These are phyloP conservation scores for Glaciozyma martinii DNA, from an alignment of 768 basidiomycete genomes.

Conservation along the genomic window DNA sequence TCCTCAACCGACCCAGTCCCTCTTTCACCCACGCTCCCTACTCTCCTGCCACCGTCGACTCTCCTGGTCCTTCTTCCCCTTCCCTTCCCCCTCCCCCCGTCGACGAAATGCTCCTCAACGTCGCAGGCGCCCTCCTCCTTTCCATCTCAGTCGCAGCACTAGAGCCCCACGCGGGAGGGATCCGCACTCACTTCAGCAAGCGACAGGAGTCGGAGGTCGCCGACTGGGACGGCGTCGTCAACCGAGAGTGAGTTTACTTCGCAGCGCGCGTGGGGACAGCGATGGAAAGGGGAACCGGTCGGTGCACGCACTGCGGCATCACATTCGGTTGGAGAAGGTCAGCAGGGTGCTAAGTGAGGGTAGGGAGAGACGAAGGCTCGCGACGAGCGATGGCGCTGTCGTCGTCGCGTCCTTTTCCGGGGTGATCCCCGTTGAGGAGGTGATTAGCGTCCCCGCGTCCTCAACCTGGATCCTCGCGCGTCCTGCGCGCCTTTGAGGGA, in stretches of 20 bases:
- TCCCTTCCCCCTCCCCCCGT: too few species aligned
- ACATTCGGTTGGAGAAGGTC: neutral
- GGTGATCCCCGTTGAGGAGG: neutral
- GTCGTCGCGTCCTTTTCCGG: neutral
- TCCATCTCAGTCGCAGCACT: too few species aligned
- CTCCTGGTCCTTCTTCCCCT: too few species aligned
- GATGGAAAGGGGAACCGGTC: too few species aligned
- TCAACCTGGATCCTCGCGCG: neutral
- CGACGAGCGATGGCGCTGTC: neutral
- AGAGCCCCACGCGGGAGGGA: too few species aligned
- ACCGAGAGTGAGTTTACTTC: slow-evolving; percentile 17
- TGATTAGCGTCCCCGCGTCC: too few species aligned
- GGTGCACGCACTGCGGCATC: neutral
- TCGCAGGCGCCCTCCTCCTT: too few species aligned
- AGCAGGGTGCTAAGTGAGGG: neutral
- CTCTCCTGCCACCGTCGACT: too few species aligned
- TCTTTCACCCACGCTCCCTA: too few species aligned
- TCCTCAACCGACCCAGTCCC: too few species aligned
- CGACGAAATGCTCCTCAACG: too few species aligned
- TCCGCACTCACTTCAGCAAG: slow-evolving; percentile 8
- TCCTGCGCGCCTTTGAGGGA: neutral
- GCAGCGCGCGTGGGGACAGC: too few species aligned
- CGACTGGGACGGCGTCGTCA: slow-evolving; percentile 18
- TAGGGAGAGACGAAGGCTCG: neutral
- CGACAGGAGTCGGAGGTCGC: slow-evolving; percentile 22